Evolutionary conservation across 2,329 filamentous ascomycete genomes (phyloP).

Genomic region (Aspergillus sp.): DNA sequence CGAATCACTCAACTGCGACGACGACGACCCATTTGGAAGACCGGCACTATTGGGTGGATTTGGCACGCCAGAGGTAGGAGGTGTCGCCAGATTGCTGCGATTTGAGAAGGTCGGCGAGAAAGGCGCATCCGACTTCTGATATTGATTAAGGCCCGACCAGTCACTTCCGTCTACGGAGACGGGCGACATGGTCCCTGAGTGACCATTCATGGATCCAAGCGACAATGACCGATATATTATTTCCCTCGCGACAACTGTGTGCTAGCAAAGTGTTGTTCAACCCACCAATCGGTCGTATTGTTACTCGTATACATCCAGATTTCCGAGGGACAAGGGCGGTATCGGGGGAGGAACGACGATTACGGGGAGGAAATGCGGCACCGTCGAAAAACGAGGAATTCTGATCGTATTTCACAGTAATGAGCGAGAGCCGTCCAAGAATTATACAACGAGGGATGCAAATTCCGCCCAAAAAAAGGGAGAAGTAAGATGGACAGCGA

Average conservation of each 20-base stretch:
- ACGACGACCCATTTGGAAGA: constrained; percentile 23
- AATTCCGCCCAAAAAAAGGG: background rate
- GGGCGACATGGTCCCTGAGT: constrained; percentile 76
- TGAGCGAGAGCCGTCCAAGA: background rate
- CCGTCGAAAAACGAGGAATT: constrained; percentile 6
- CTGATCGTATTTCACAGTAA: constrained; percentile 13
- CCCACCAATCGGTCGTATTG: constrained; percentile 1
- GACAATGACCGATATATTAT: constrained; percentile 9
- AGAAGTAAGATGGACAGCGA: background rate
- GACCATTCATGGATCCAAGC: constrained; percentile 62
- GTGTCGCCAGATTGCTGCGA: constrained; percentile 59
- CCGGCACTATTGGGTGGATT: constrained; percentile 57
- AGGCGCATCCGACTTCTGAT: constrained; percentile 51
- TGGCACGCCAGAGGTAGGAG: constrained; percentile 63
- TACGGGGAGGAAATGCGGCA: constrained; percentile 5
- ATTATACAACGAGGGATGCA: background rate
- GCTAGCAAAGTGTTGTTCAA: background rate
- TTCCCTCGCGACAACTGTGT: constrained; percentile 5
- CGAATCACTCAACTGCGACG: constrained; percentile 28
- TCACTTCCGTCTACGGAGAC: constrained; percentile 80
- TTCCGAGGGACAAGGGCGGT: constrained; percentile 6
- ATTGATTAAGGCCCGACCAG: constrained; percentile 71
- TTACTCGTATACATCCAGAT: constrained; percentile 19
- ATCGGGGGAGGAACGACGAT: constrained; percentile 9
- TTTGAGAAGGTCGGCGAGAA: constrained; percentile 52